Base-by-base conservation (phyloP, 805 yeast genomes). In the Maudiozyma pseudohumilis region DNA sequence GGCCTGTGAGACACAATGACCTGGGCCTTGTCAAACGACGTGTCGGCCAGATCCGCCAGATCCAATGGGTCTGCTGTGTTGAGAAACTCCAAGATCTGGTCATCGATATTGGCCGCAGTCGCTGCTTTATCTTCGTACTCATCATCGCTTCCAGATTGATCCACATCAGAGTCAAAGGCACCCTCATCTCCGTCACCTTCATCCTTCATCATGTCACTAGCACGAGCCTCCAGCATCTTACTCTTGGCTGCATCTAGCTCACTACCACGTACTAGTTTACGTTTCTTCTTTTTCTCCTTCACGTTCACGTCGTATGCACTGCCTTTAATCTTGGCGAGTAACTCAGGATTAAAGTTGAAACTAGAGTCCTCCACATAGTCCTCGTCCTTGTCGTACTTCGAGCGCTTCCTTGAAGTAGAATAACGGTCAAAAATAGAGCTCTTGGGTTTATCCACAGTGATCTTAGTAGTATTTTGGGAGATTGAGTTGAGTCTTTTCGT, bases 61-160 rank as follows among this genome's bases (percentile, higher is more conserved):
- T 88, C 95, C 39, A 77, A 74, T 2, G 65, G 66, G 12, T 82
- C 73, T 1, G 94, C 89, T 10, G 75, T 72, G 59, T 92, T 92
- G 45, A 89, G 66, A 48, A 92, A 87, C 32, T 77, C 73, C 33
- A 88, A 61, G 19, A 86, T 74, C 41, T 84, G 77, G 12, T 66
- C 66, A 49, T 80, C 88, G 45, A 80, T 77, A 45, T 62, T 50
- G 5, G 54, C 57, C 10, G 53, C 56, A 10, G 50, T 48, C 1
- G 47, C 35, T 21, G 21, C 13, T n/a, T 42, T 46, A 17, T 48
- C 61, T 32, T 49, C 53, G 26, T 50, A 49, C 13, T 56, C 59
- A 23, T 56, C 60, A 36, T 63, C 60, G 17, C 49, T 48, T 11
- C 56, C 58, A 24, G 64, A 70, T 10, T 56, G 58, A 24, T 52